Base-by-base conservation (phyloP, 306 rosid species). In the Rubus parviflorus region DNA sequence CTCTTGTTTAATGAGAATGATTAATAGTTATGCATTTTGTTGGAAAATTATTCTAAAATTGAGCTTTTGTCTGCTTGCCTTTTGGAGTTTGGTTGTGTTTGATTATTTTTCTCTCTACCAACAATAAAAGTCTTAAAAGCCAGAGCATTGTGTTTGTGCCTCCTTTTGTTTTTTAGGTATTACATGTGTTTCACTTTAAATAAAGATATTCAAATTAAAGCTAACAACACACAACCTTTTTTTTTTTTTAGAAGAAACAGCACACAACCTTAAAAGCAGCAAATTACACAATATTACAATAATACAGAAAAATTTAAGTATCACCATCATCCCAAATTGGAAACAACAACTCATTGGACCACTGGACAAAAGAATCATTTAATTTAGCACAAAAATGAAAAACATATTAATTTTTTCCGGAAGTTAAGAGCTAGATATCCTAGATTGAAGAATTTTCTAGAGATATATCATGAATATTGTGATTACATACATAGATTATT, bases 121-220 rank as follows among this genome's bases (percentile, higher is more conserved):
- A 15, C 20, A 37, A 64, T 16, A 9, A 22, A 12, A 47, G 52
- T 16, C 14, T 13, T 22, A 57, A 20, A 57, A 20, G 37, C 12
- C 30, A 57, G 11, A 57, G n/a, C 35, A 57, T 4, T 40, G 49
- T 10, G 30, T 11, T 19, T 66, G 70, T 66, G 48, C 51, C 51
- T 66, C 43, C 51, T 66, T 1, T 19, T 41, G 43, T 47, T 41
- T 8, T 66, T 42, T 15, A 19, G 25, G 71, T 1, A 1, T 23
- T 66, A 8, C 30, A 66, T 66, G 43, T 40, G 47, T 64, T 41
- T 66, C 51, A 10, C 37, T 66, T 66, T 66, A 1, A 66, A 10
- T 42, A 66, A 66, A 66, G 35, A 66, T 9, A 42, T n/a, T 42
- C 71, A 66, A 66, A 41, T 64, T 42, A 42, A 42, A 66, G 71